A percentile compares a stretch with the other conserved stretches of the same genome.
Evolutionary conservation across 331 rosid genomes (phyloP).

Genomic region (Quercus phellos): DNA sequence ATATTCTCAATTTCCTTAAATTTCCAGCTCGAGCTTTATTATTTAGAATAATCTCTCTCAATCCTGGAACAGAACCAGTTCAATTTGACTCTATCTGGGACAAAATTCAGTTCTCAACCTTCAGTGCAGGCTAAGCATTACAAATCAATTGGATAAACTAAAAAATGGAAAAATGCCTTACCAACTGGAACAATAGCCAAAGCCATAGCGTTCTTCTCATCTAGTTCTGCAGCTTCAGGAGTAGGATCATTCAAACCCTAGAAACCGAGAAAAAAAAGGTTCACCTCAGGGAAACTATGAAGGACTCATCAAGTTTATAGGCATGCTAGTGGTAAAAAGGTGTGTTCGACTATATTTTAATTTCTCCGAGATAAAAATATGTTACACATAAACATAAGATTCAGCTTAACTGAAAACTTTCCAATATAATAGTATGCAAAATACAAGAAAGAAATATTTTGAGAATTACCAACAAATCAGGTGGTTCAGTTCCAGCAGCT

Average conservation of each 20-base stretch:
- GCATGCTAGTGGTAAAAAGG: neutral
- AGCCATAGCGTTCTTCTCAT: constrained; percentile 92
- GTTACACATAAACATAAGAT: neutral
- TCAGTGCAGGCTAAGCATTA: constrained; percentile 2
- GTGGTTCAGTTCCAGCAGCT: constrained; percentile 62
- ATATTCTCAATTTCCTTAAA: neutral
- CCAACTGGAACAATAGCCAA: constrained; percentile 85
- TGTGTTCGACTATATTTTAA: neutral
- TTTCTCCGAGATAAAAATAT: neutral
- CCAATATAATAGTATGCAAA: neutral
- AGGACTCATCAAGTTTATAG: neutral
- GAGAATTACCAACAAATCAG: constrained; percentile 76
- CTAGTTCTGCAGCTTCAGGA: constrained; percentile 74
- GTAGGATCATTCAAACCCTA: constrained; percentile 82
- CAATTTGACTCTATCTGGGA: constrained; percentile 2
- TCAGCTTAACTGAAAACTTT: neutral
- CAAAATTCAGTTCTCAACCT: neutral
- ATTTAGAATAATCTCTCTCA: neutral
- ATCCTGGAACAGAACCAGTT: constrained; percentile 20
- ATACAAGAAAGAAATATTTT: neutral
- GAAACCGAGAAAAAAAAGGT: constrained; percentile 23
- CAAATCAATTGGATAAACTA: neutral
- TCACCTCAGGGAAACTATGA: neutral
- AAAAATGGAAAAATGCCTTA: constrained; percentile 26
- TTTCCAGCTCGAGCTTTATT: neutral